phyloP scores from a whole-genome alignment of 2,329 filamentous ascomycete genomes.

The Neonectria magnoliae region DNA sequence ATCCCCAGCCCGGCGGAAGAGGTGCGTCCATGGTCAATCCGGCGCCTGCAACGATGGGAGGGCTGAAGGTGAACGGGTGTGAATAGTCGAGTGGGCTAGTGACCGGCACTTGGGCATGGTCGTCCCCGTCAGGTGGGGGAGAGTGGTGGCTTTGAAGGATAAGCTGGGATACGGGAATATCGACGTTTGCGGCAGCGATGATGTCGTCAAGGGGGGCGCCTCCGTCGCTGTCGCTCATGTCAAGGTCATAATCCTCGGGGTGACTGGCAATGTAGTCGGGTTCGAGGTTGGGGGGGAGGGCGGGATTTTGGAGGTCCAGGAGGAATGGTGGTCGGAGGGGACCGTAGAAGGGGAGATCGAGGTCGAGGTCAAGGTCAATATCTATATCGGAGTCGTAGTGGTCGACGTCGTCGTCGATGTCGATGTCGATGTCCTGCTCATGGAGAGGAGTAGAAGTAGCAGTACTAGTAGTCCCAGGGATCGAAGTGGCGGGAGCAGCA shows the following conservation, averaged over 20 bases:
- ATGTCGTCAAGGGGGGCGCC: conserved; percentile 42
- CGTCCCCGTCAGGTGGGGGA: conserved; percentile 18
- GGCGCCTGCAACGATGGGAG: conserved; percentile 20
- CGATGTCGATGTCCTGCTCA: conserved; percentile 14
- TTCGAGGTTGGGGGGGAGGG: conserved; percentile 19
- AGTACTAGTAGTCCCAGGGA: not conserved
- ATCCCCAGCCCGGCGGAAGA: conserved; percentile 30
- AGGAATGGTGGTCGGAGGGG: conserved; percentile 18
- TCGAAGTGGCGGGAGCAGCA: conserved; percentile 4
- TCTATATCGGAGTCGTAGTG: conserved; percentile 15
- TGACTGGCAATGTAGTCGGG: conserved; percentile 24
- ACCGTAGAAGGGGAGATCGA: conserved; percentile 22
- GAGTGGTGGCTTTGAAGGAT: conserved; percentile 23
- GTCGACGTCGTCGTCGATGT: conserved; percentile 9
- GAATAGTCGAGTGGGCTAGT: conserved; percentile 29
- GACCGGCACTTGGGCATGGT: conserved; percentile 24
- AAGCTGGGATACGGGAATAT: conserved; percentile 7
- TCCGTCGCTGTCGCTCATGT: conserved; percentile 50
- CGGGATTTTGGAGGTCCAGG: conserved; percentile 16
- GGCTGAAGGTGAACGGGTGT: conserved; percentile 17
- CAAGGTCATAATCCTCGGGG: conserved; percentile 43
- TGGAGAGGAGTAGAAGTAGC: conserved; percentile 8
- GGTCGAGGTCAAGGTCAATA: conserved; percentile 10
- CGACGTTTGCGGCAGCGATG: conserved; percentile 14
- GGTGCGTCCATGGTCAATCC: conserved; percentile 30